A percentile compares a stretch with the other conserved stretches of the same genome.
Evolutionary conservation across 1,284 basidiomycete species (phyloP).

Genomic region (Schizophyllum amplum): DNA sequence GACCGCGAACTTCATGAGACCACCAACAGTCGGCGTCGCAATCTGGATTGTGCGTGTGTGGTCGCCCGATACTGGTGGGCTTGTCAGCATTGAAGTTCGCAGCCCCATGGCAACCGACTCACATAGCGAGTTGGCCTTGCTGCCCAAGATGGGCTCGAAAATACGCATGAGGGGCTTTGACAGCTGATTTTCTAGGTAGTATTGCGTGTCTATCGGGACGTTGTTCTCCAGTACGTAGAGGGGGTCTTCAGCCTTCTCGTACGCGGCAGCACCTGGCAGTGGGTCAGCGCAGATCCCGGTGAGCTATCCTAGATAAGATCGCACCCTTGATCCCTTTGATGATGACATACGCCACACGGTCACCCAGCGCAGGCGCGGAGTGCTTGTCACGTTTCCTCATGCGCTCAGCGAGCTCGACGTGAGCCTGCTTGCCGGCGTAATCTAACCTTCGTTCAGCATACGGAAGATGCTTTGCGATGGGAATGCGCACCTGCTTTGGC

Average conservation of each 20-base stretch:
- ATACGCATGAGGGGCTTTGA: conserved; percentile 94
- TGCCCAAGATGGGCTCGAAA: conserved; percentile 94
- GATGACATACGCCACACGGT: conserved; percentile 96
- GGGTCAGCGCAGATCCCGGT: too few species aligned
- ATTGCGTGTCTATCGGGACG: conserved; percentile 92
- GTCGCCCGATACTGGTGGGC: conserved; percentile 76
- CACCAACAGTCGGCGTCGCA: conserved; percentile 89
- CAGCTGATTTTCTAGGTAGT: conserved; percentile 94
- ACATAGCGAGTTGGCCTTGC: conserved; percentile 81
- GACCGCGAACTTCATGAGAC: conserved; percentile 95
- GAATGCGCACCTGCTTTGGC: too few species aligned
- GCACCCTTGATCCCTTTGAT: conserved; percentile 94
- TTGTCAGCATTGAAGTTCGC: conserved; percentile 3
- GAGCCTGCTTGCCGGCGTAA: conserved; percentile 88
- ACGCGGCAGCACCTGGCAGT: conserved; percentile 95
- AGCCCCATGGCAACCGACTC: conserved; percentile 22
- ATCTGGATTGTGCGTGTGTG: conserved; percentile 92
- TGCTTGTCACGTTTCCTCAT: conserved; percentile 95
- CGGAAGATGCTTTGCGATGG: too few species aligned
- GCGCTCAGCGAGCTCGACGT: conserved; percentile 87
- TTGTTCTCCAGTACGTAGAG: conserved; percentile 95
- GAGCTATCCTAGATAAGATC: too few species aligned
- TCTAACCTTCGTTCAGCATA: too few species aligned
- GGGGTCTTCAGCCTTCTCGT: conserved; percentile 96
- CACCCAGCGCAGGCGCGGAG: conserved; percentile 89